Base-by-base conservation (phyloP, 1,139 yeast genomes). In the Hyphopichia pseudoburtonii region DNA sequence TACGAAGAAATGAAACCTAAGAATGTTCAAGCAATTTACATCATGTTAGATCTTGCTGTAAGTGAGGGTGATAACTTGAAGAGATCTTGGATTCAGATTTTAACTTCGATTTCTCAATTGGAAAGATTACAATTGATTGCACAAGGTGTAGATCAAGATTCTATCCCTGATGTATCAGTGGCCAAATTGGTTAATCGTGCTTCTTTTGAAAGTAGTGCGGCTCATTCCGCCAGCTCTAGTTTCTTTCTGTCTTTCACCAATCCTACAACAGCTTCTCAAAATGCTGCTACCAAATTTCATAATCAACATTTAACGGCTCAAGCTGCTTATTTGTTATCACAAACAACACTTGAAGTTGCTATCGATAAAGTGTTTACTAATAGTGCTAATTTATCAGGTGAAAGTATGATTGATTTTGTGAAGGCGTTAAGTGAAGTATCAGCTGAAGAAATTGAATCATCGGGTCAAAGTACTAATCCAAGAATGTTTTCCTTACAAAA, bases 401-500 rank as follows among this genome's bases (percentile, higher is more conserved):
- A 78, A 35, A 94, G 92, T 9, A 92, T 94, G 41, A 80, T 86
- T 36, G 85, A 82, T 41, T 92, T 94, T 63, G 95, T 94, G 30
- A 79, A 73, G 38, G 96, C 97, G 0, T 70, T 94, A 44, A 81
- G 95, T 6, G 86, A 80, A 43, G 96, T 94, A 17, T 86, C 96
- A 0, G 68, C 81, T 32, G 97, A 90, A 52, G 99, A 94, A 59
- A 88, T 92, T 42, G 90, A 86, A 48, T 85, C 95, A 1, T 86
- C 96, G 1, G 92, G 92, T 5, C 80, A 78, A 53, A 82, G 90
- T 35, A 70, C 75, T 9, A 81, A 87, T 44, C 98, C 98, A 21
- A 74, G 98, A 56, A 84, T 89, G 62, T 94, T 88, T 55, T 86
- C 97, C 0, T 66, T 94, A 45, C 97, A 89, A 53, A 94, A 94